Base-by-base conservation (phyloP, 805 yeast species). In the Grigorovia jiainica region DNA sequence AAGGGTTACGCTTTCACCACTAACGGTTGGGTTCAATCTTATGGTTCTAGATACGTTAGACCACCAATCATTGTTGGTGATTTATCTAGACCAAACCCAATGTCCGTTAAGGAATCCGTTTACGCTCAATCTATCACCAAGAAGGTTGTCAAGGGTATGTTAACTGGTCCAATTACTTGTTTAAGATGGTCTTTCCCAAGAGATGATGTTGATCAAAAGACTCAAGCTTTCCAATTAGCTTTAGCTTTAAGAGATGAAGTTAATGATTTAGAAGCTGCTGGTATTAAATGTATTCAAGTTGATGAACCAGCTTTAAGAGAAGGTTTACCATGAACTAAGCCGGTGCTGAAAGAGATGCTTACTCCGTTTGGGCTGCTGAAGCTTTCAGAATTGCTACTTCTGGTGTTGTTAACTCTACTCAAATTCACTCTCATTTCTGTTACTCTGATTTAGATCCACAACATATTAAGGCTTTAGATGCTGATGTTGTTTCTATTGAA, bases 151-250 rank as follows among this genome's bases (percentile, higher is more conserved):
- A 92, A 92, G 80, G 98, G 98, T 86, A 92, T 92, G 98, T 82
- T 92, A 68, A 89, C 98, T 66, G 98, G 98, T 73, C 98, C 98
- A 68, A 92, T 92, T 62, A 92, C 98, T 66, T 87, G 95, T 73
- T 82, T 92, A 70, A 86, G 98, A 81, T 92, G 98, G 98, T 92
- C 98, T 60, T 92, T 92, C 97, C 98, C 98, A 76, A 87, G 98
- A 83, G 90, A 89, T 67, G 98, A 92, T 64, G 83, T 90, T 57
- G 75, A 95, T 50, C 89, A 84, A 73, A 78, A 84, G 75, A 77
- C 79, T 56, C 98, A 92, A 77, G 87, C 97, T 58, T 78, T 84
- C 68, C 98, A 92, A 79, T 82, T 92, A 66, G 94, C 95, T 67
- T 76, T 92, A 64, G 97, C 97, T 58, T 78, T 92, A 66, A 87